These are phyloP conservation scores for Nidula niveotomentosa DNA, from an alignment of 1,284 basidiomycete species.

Conservation along the genomic window DNA sequence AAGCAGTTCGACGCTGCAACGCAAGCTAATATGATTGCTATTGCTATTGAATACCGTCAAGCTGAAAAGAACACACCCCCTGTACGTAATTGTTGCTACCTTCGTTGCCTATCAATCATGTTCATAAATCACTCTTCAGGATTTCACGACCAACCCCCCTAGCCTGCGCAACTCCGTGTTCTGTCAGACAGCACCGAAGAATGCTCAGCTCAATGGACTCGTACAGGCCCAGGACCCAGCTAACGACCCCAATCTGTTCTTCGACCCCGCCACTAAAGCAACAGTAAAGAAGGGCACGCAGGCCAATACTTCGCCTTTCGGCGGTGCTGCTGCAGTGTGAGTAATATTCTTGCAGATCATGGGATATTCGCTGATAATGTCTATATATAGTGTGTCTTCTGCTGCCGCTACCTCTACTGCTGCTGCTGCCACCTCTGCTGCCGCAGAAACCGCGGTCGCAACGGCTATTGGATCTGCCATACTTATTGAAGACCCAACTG, in stretches of 20 bases:
- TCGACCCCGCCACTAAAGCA: slow-evolving; percentile 45
- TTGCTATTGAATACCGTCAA: slow-evolving; percentile 57
- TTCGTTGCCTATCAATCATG: not conserved
- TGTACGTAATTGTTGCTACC: slow-evolving; percentile 24
- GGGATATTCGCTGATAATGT: too few relatives aligned
- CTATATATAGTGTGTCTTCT: not conserved
- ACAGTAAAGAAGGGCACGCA: slow-evolving; percentile 51
- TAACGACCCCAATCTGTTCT: slow-evolving; percentile 52
- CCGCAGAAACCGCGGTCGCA: slow-evolving; percentile 15
- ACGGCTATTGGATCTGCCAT: slow-evolving; percentile 11
- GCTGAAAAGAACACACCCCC: slow-evolving; percentile 66
- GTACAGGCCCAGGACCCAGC: slow-evolving; percentile 51
- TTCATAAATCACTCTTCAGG: slow-evolving; percentile 25
- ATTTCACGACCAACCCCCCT: slow-evolving; percentile 53
- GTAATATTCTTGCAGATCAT: slow-evolving; percentile 7
- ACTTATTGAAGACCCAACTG: slow-evolving; percentile 8
- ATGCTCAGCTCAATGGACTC: slow-evolving; percentile 43
- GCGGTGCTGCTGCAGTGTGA: slow-evolving; percentile 13
- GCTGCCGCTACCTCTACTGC: not conserved
- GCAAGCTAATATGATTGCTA: slow-evolving; percentile 49
- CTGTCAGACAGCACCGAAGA: slow-evolving; percentile 49
- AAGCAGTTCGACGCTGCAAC: slow-evolving; percentile 52
- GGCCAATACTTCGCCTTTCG: slow-evolving; percentile 53
- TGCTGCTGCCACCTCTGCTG: slow-evolving; percentile 6
- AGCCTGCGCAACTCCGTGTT: slow-evolving; percentile 49